These are phyloP conservation scores for Ophiostoma montium DNA, from an alignment of 2,329 filamentous ascomycete species.

Conservation along the genomic window DNA sequence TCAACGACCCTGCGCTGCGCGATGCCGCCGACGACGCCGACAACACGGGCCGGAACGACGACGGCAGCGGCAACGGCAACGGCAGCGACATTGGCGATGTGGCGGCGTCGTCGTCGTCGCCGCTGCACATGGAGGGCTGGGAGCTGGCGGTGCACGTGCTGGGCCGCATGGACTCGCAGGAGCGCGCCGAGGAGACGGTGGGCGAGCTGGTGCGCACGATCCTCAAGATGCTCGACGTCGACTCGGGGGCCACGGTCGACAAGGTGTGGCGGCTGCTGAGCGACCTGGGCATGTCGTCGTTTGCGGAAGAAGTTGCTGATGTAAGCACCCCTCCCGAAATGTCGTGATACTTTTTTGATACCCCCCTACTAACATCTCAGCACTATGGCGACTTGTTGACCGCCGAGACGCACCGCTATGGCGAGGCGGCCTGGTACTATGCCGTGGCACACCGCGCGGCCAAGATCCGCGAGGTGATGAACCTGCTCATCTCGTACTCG, in stretches of 20 bases:
- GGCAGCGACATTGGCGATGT: conserved; percentile 15
- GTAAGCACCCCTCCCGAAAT: conserved; percentile 32
- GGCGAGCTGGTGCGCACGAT: conserved; percentile 54
- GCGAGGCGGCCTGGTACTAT: conserved; percentile 81
- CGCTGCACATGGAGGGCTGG: conserved; percentile 56
- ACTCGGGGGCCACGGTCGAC: conserved; percentile 60
- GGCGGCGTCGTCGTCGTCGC: background rate
- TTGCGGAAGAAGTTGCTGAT: conserved; percentile 71
- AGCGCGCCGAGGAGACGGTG: conserved; percentile 59
- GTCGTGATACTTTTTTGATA: background rate
- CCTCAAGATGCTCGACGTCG: conserved; percentile 46
- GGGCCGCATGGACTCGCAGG: conserved; percentile 61
- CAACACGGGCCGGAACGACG: too few species aligned
- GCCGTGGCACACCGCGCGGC: conserved; percentile 64
- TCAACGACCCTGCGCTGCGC: conserved; percentile 39
- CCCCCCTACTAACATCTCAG: conserved; percentile 33
- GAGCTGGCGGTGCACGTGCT: conserved; percentile 75
- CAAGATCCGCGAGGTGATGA: conserved; percentile 75
- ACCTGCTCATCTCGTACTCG: conserved; percentile 76
- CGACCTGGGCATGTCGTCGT: conserved; percentile 61
- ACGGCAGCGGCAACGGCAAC: conserved; percentile 10
- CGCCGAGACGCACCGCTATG: conserved; percentile 61
- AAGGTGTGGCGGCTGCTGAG: conserved; percentile 68
- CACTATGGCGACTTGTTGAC: conserved; percentile 70
- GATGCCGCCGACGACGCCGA: too few species aligned